phyloP scores from a whole-genome alignment of 1,284 basidiomycete species.

The Marasmius oreades region DNA sequence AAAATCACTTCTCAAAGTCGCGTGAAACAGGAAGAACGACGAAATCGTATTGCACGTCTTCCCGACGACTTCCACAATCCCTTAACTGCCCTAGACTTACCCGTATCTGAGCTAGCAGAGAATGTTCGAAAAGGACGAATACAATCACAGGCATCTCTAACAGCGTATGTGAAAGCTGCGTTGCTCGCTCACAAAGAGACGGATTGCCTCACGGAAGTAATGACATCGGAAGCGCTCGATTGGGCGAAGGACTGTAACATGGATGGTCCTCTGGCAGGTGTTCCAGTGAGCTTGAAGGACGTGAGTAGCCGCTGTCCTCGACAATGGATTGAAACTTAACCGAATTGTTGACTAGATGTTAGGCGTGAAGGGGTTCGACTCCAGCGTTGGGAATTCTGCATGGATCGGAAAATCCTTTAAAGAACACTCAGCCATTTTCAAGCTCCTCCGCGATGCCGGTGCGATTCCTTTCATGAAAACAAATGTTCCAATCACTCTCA shows the following conservation, averaged over 20 bases:
- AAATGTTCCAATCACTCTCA: conserved; percentile 66
- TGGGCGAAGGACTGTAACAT: conserved; percentile 41
- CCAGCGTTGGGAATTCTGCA: conserved; percentile 58
- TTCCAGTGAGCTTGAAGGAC: conserved; percentile 49
- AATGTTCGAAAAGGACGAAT: conserved; percentile 37
- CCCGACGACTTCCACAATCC: conserved; percentile 36
- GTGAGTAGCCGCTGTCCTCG: too few species aligned
- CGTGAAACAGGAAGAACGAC: conserved; percentile 45
- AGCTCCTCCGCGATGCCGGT: conserved; percentile 62
- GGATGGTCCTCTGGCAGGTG: conserved; percentile 42
- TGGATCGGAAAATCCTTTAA: conserved; percentile 41
- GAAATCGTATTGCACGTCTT: conserved; percentile 37
- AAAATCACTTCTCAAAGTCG: conserved; percentile 16
- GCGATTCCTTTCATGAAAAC: conserved; percentile 80
- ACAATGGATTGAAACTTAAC: too few species aligned
- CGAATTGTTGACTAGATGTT: too few species aligned
- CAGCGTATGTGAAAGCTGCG: conserved; percentile 48
- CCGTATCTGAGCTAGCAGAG: conserved; percentile 36
- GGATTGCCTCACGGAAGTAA: conserved; percentile 57
- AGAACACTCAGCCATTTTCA: conserved; percentile 48
- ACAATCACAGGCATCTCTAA: conserved; percentile 38
- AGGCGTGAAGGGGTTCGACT: conserved; percentile 52
- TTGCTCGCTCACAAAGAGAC: conserved; percentile 49
- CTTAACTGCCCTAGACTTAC: conserved; percentile 39
- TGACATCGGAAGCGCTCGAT: conserved; percentile 40